phyloP scores from a whole-genome alignment of 129 eudicot genomes.

The Oenanthe sinensis region DNA sequence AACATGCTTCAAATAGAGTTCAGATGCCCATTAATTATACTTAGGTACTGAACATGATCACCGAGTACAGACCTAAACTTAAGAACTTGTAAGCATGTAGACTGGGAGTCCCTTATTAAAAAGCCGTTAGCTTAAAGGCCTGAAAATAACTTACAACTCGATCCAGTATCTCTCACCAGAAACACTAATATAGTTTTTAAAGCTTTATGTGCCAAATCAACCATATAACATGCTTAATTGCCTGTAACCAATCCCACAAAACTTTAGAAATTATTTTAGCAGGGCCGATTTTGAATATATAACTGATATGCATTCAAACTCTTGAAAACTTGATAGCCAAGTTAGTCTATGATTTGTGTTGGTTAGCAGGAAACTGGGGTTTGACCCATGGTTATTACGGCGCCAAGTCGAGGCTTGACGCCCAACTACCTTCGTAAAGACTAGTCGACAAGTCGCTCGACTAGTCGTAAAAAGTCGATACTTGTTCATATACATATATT shows the following conservation, averaged over 20 bases:
- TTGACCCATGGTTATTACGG: no score
- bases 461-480: no score
- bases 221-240: neutral
- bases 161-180: neutral
- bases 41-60: neutral
- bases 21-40: neutral
- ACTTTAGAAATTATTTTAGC: neutral
- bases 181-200: neutral
- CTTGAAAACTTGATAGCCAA: neutral
- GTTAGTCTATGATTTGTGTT: neutral
- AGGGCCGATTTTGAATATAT: neutral
- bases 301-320: neutral
- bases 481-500: no score
- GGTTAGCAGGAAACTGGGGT: neutral
- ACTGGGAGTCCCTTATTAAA: neutral
- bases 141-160: neutral
- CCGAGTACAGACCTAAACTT: neutral
- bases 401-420: no score
- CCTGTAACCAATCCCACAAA: neutral
- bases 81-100: neutral
- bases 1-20: neutral
- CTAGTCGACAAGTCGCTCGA: no score
- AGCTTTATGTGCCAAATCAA: neutral
- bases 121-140: neutral
- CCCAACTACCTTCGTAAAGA: no score